Evolutionary conservation across 345 rosid genomes (phyloP).

Genomic region (Eucalyptus polybractea): DNA sequence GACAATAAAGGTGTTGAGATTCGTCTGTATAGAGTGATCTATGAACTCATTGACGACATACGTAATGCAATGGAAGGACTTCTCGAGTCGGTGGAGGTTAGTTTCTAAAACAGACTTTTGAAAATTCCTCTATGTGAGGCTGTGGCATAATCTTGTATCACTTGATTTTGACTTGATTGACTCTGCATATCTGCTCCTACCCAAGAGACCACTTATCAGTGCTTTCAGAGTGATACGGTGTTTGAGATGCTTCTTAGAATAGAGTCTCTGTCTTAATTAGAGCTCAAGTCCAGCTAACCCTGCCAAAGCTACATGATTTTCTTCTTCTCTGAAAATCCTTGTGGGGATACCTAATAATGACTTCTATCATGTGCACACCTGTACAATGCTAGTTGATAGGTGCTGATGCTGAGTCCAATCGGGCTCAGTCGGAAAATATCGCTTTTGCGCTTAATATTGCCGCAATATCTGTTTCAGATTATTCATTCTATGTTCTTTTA

Average conservation of each 20-base stretch:
- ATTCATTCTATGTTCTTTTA: not conserved
- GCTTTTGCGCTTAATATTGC: not conserved
- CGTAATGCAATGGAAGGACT: constrained; percentile 99
- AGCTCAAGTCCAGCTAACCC: not conserved
- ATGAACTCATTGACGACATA: constrained; percentile 89
- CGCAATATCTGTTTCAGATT: not conserved
- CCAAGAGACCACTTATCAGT: not conserved
- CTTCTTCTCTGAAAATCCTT: not conserved
- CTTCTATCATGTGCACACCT: not conserved
- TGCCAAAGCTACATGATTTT: not conserved
- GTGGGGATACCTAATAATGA: not conserved
- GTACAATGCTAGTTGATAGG: not conserved
- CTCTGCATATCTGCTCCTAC: not conserved
- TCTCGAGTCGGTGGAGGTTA: constrained; percentile 80
- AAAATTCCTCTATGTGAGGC: not conserved
- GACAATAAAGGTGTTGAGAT: constrained; percentile 92
- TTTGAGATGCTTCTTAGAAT: not conserved
- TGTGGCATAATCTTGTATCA: not conserved
- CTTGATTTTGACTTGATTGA: not conserved
- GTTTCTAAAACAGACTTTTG: not conserved
- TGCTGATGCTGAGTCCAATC: not conserved
- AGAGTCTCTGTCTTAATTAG: not conserved
- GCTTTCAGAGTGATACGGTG: not conserved
- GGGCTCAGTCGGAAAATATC: constrained; percentile 2
- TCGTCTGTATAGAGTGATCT: constrained; percentile 79